These are phyloP conservation scores for Xylariaceae sp. DNA, from an alignment of 2,329 filamentous ascomycete species.

Conservation along the genomic window DNA sequence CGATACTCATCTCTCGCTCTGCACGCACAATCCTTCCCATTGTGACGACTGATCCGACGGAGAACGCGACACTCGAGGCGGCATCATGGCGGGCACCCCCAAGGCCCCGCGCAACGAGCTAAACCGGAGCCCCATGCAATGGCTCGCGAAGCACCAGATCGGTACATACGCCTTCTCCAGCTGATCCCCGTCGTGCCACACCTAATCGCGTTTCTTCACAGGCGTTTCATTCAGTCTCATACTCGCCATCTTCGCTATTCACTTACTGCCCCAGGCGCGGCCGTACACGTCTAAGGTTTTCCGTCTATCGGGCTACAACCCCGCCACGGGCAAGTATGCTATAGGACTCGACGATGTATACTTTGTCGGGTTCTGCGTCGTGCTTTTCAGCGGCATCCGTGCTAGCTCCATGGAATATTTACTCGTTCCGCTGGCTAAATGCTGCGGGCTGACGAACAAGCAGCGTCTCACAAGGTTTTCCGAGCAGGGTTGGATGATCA, in stretches of 20 bases:
- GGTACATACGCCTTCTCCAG: slow-evolving; percentile 7
- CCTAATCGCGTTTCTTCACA: slow-evolving; percentile 34
- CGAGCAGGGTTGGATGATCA: slow-evolving; percentile 84
- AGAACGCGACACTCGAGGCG: neutral
- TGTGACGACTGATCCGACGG: slow-evolving; percentile 3
- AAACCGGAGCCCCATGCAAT: slow-evolving; percentile 13
- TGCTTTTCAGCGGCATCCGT: slow-evolving; percentile 79
- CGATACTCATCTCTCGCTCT: neutral
- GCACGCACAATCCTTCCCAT: neutral
- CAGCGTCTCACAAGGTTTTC: slow-evolving; percentile 79
- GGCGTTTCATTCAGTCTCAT: slow-evolving; percentile 80
- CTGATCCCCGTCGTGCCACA: neutral
- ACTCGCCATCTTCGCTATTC: slow-evolving; percentile 71
- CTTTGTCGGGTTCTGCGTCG: slow-evolving; percentile 69
- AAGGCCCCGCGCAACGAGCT: slow-evolving; percentile 7
- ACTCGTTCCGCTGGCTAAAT: slow-evolving; percentile 70
- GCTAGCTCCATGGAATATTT: slow-evolving; percentile 82
- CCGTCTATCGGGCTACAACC: slow-evolving; percentile 75
- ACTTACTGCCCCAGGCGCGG: slow-evolving; percentile 74
- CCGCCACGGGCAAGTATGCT: slow-evolving; percentile 63
- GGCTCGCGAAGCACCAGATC: slow-evolving; percentile 19
- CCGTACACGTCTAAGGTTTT: slow-evolving; percentile 78
- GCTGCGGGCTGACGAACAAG: slow-evolving; percentile 64
- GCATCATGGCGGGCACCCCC: slow-evolving; percentile 12
- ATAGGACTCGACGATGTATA: slow-evolving; percentile 73